These are phyloP conservation scores for Mycena kentingensis DNA, from an alignment of 768 basidiomycete genomes.

Conservation along the genomic window DNA sequence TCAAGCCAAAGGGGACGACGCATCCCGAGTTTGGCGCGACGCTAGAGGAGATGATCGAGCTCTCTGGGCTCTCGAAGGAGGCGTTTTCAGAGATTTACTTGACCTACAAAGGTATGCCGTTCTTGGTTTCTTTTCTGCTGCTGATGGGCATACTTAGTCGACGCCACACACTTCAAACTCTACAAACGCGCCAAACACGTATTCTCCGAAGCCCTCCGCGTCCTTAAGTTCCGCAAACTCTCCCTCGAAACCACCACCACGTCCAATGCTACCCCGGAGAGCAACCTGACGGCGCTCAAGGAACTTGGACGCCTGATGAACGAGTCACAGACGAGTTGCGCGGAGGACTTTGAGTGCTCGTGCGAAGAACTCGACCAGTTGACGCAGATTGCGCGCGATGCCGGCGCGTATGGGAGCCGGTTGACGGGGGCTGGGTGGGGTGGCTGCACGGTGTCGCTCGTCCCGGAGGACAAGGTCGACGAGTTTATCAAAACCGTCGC, in stretches of 20 bases:
- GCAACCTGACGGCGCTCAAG: slow-evolving; percentile 37
- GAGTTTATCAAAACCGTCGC: slow-evolving; percentile 64
- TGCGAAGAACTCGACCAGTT: slow-evolving; percentile 78
- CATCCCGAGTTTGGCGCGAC: slow-evolving; percentile 63
- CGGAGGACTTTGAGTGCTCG: slow-evolving; percentile 73
- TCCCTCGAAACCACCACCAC: slow-evolving; percentile 51
- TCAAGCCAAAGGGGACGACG: slow-evolving; percentile 46
- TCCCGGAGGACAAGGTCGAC: slow-evolving; percentile 62
- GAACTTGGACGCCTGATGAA: slow-evolving; percentile 76
- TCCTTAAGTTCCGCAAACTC: slow-evolving; percentile 72
- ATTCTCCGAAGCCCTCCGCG: slow-evolving; percentile 76
- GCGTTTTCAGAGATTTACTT: slow-evolving; percentile 70
- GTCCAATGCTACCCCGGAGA: slow-evolving; percentile 14
- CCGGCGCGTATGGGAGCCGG: slow-evolving; percentile 80
- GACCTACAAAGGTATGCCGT: slow-evolving; percentile 67
- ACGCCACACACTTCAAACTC: slow-evolving; percentile 79
- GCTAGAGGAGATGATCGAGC: slow-evolving; percentile 70
- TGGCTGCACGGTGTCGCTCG: slow-evolving; percentile 83
- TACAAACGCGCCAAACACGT: slow-evolving; percentile 85
- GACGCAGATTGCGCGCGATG: slow-evolving; percentile 58
- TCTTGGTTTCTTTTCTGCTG: not conserved
- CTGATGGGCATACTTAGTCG: slow-evolving; percentile 47
- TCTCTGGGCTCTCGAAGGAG: slow-evolving; percentile 56
- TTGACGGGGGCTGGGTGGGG: slow-evolving; percentile 95
- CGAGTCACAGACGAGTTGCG: slow-evolving; percentile 73